Evolutionary conservation across 495 filamentous ascomycete species (phyloP), one percentile per base, ranked within the genome.

Genomic region (Tuber magnatum): DNA sequence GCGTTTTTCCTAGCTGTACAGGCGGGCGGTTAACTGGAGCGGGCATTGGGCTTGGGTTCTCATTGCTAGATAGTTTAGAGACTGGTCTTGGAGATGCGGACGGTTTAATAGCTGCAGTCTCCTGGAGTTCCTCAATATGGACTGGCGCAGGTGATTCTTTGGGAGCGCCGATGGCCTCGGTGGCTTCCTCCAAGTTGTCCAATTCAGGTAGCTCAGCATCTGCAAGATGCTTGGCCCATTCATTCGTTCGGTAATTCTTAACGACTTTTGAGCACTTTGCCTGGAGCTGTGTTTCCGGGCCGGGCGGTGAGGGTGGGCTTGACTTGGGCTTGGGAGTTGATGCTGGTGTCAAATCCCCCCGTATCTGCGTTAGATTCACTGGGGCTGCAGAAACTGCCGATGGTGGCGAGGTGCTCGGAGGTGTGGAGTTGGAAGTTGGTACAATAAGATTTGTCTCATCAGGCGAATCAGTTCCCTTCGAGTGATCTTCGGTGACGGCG

Each of bases 191-290:
- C 16, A 92, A 82, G 1, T 87, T 86, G 22, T 94, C 92, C 8
- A 89, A 79, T n/a, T 92, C 90, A 39, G 93, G 94, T 6, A 83
- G 84, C 28, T 97, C 94, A 7, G 94, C 94, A 65, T 87, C 84
- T 42, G 90, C 88, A 32, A 97, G 85, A 83, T 97, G 93, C 81
- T 97, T 97, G 0, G 94, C 93, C 94, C 94, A 98, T 85, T 98
- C 94, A 78, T 97, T 97, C 8, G 94, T 97, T 69, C 94, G 89
- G 80, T 95, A 97, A 0, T 90, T 92, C 81, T 92, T 86, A 0
- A 93, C 89, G 18, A 97, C 86, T 72, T 86, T 90, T 1, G 94
- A 94, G 46, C 81, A 82, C 70, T 80, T 75, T 22, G 75, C 74
- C 70, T 68, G 74, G 32, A 74, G 14, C 35, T 73, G 73, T 8